Base-by-base conservation (phyloP, 805 yeast species). In the Cyberlindnera saturnus region DNA sequence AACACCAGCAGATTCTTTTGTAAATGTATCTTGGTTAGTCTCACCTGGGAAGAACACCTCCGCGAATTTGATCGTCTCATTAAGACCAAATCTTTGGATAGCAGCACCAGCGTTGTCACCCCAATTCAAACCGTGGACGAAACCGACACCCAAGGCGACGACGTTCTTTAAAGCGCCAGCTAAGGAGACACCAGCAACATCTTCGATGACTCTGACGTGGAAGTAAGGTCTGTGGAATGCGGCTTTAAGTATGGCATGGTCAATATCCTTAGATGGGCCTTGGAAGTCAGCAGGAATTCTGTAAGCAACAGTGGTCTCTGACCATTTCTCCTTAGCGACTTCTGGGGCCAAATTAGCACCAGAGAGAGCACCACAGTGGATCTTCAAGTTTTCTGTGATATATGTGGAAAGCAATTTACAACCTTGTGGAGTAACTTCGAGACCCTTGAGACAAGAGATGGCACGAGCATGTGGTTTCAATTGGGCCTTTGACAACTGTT, bases 41-140 rank as follows among this genome's bases (percentile, higher is more conserved):
- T 56, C 55, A 42, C 61, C 61, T 34, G 82, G 90, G 81, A 79
- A 93, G 69, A 86, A 90, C 56, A 73, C 74, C 58, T 79, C 73
- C 34, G 96, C 93, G 65, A 93, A 93, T 62, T 77, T 77, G 64
- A 90, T 85, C 60, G 86, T 87, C 71, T 93, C 99, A 59, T 83
- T 76, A 52, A 93, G 70, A 38, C 99, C 99, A 53, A 91, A 84
- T 70, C 99, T 79, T 90, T 91, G 95, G 57, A 93, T 82, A 36
- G 98, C 99, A 43, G 98, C 84, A 67, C 91, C 89, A 51, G 99
- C 98, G 64, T 93, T 93, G 67, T 89, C 96, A 65, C 99, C 99
- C 99, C 99, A 93, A 50, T 95, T 96, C 50, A 86, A 75, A 56
- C 99, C 99, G 67, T 88, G 96, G 49, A 91, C 98, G 62, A 93